A percentile compares a stretch with the other conserved stretches of the same genome.
Conservation (phyloP, 164 flowering plant species). For the Saururus chinensis region DNA sequence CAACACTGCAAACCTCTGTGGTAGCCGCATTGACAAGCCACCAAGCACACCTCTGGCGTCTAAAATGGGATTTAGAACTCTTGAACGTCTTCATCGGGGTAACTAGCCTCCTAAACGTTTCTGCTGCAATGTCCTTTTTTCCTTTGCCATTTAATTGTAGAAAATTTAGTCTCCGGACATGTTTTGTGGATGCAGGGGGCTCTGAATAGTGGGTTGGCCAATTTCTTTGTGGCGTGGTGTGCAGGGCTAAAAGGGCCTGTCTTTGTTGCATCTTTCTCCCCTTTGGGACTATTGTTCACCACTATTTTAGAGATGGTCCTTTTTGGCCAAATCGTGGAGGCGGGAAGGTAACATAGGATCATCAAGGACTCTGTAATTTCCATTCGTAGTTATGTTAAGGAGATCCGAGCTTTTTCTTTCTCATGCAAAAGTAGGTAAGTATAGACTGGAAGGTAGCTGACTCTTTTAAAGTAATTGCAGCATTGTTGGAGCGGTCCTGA, state of each 20-base stretch:
- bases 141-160: not conserved
- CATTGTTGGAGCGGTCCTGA: slow-evolving; percentile 3
- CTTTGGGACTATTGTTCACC: slow-evolving; percentile 5
- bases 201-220: slow-evolving; percentile 5
- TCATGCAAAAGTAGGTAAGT: no score
- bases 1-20: slow-evolving; percentile 12
- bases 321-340: slow-evolving; percentile 1
- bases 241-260: slow-evolving; percentile 7
- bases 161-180: no score
- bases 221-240: slow-evolving; percentile 7
- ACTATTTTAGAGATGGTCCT: slow-evolving; percentile 4
- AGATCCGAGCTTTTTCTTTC: no score
- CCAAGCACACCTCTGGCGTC: slow-evolving; percentile 11
- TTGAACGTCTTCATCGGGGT: slow-evolving; percentile 14
- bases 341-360: slow-evolving; percentile 3
- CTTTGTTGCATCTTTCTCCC: slow-evolving; percentile 7
- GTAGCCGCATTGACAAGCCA: slow-evolving; percentile 10
- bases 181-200: slow-evolving; percentile 3
- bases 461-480: not conserved
- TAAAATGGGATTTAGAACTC: slow-evolving; percentile 16
- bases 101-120: slow-evolving; percentile 1
- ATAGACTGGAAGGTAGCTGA: not conserved
- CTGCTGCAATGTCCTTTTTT: not conserved
- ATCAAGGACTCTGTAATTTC: not conserved
- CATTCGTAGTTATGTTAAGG: not conserved